A percentile compares a stretch with the other conserved stretches of the same genome.
These are phyloP conservation scores for Cyathus olla DNA, from an alignment of 1,284 basidiomycete species.

Conservation along the genomic window DNA sequence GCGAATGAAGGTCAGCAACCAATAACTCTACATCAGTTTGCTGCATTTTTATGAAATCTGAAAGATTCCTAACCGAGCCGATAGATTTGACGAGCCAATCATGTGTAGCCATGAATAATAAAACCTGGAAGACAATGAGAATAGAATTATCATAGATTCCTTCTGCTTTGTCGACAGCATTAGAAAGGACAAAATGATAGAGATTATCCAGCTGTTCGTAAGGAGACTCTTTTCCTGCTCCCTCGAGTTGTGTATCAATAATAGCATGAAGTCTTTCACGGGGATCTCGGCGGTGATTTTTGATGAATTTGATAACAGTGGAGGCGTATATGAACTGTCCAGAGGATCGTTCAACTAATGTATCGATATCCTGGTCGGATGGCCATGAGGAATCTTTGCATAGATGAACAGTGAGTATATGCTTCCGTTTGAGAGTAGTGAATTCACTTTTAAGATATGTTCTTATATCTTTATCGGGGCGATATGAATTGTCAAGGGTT, in stretches of 20 bases:
- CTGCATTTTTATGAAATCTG: too few species aligned
- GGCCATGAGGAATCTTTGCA: not conserved
- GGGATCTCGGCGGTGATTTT: not conserved
- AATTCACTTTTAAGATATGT: not conserved
- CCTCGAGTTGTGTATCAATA: not conserved
- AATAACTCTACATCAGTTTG: too few species aligned
- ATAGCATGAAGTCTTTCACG: not conserved
- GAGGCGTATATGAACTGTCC: slow-evolving; percentile 4
- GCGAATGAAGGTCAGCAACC: not conserved
- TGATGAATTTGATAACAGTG: not conserved
- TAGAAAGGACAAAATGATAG: not conserved
- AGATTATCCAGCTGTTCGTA: not conserved
- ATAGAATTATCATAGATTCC: too few species aligned
- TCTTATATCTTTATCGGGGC: not conserved
- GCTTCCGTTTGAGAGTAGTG: not conserved
- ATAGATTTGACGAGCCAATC: too few species aligned
- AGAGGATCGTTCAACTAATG: not conserved
- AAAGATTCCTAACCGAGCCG: too few species aligned
- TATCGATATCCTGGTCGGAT: not conserved
- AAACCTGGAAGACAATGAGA: not conserved
- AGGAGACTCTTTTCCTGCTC: not conserved
- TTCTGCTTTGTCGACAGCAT: not conserved
- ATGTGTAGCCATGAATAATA: too few species aligned
- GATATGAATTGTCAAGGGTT: not conserved
- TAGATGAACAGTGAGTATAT: not conserved